These are phyloP conservation scores for Mortierella sp. DNA, from an alignment of 371 early-diverging fungal genomes.

Conservation along the genomic window DNA sequence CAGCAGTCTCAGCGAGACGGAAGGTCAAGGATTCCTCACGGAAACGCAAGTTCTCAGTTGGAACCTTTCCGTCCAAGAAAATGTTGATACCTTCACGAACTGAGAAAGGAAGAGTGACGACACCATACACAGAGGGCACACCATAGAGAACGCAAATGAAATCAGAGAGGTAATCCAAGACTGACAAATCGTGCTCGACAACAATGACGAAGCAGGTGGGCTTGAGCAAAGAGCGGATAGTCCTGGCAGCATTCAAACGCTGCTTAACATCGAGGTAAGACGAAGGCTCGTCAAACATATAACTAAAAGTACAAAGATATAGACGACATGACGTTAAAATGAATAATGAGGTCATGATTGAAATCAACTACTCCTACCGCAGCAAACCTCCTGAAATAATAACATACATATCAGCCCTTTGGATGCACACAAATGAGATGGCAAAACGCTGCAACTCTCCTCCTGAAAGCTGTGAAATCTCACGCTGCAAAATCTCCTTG, in stretches of 20 bases:
- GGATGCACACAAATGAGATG: slow-evolving; percentile 92
- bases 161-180: slow-evolving; percentile 99
- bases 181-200: slow-evolving; percentile 99
- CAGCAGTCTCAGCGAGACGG: slow-evolving; percentile 92
- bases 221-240: slow-evolving; percentile 90
- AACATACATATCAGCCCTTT: slow-evolving; percentile 90
- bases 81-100: slow-evolving; percentile 99
- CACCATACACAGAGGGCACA: slow-evolving; percentile 98
- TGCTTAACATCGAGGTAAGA: slow-evolving; percentile 99
- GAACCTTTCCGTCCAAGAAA: slow-evolving; percentile 99
- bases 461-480: slow-evolving; percentile 96
- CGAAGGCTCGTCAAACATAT: slow-evolving; percentile 99
- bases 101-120: slow-evolving; percentile 98
- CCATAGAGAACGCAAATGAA: slow-evolving; percentile 99
- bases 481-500: slow-evolving; percentile 88
- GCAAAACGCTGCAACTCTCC: slow-evolving; percentile 99
- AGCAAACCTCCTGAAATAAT: not conserved
- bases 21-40: slow-evolving; percentile 98
- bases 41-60: slow-evolving; percentile 99
- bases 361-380: not conserved
- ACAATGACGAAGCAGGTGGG: slow-evolving; percentile 94
- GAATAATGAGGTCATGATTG: not conserved
- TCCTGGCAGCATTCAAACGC: slow-evolving; percentile 97
- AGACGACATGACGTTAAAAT: not conserved
- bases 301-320: slow-evolving; percentile 60